phyloP scores from a whole-genome alignment of 495 filamentous ascomycete species.

The Penicillium egyptiacum region DNA sequence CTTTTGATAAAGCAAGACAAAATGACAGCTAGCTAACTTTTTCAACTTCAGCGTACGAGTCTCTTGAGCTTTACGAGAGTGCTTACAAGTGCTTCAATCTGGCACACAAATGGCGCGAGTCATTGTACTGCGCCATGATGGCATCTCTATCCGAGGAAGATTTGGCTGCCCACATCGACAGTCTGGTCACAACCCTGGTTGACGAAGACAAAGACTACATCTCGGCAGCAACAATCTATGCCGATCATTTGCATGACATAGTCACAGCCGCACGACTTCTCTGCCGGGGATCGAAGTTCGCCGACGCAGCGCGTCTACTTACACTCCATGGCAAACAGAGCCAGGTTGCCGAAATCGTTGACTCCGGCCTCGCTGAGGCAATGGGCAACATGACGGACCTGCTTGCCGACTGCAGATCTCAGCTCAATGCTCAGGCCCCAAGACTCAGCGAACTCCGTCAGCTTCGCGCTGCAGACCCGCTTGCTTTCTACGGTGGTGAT shows the following conservation, averaged over 20 bases:
- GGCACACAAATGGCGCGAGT: conserved; percentile 88
- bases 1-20: not conserved
- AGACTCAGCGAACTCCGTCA: conserved; percentile 76
- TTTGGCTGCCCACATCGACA: conserved; percentile 60
- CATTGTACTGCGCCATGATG: conserved; percentile 72
- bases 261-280: conserved; percentile 64
- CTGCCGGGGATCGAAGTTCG: conserved; percentile 82
- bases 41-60: conserved; percentile 72
- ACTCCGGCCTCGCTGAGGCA: conserved; percentile 74
- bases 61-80: conserved; percentile 64
- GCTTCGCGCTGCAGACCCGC: conserved; percentile 78
- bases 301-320: conserved; percentile 74
- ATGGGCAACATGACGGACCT: conserved; percentile 80
- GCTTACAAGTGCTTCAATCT: conserved; percentile 78
- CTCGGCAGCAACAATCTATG: conserved; percentile 73
- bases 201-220: conserved; percentile 85
- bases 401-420: conserved; percentile 84
- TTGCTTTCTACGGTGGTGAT: conserved; percentile 74
- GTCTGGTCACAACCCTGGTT: conserved; percentile 67
- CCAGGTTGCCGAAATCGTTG: conserved; percentile 60
- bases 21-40: conserved; percentile 4
- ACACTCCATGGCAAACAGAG: conserved; percentile 48
- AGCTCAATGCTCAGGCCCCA: conserved; percentile 79
- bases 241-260: conserved; percentile 75
- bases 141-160: conserved; percentile 57